Conservation (phyloP, 805 yeast species). For the Cyberlindnera galapagoensis region DNA sequence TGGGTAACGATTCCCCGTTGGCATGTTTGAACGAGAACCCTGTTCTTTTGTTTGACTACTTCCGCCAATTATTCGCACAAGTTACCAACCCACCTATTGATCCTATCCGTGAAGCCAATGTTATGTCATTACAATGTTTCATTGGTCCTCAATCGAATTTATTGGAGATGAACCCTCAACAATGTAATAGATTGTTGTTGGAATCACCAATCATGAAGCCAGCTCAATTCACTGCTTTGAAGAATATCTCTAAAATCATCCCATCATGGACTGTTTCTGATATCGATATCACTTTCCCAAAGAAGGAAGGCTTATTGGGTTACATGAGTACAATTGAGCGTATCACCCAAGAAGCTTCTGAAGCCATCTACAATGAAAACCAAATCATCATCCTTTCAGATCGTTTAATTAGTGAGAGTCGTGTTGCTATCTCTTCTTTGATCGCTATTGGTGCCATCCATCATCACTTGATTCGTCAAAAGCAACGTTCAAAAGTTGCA, state of each 20-base stretch:
- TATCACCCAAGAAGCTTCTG: constrained; percentile 80
- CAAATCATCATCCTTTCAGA: constrained; percentile 78
- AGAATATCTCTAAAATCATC: constrained; percentile 63
- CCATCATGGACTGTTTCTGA: constrained; percentile 81
- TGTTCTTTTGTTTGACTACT: constrained; percentile 82
- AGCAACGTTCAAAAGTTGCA: constrained; percentile 94
- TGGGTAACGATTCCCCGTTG: constrained; percentile 96
- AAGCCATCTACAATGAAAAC: constrained; percentile 69
- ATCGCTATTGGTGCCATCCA: constrained; percentile 97
- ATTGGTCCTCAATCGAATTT: constrained; percentile 98
- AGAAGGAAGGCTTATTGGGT: constrained; percentile 78
- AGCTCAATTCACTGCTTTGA: constrained; percentile 68
- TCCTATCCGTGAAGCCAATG: constrained; percentile 93
- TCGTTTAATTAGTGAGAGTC: constrained; percentile 47
- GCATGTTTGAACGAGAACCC: constrained; percentile 96
- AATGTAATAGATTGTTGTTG: constrained; percentile 82
- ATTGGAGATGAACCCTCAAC: constrained; percentile 85
- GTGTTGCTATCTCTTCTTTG: constrained; percentile 79
- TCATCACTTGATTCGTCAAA: constrained; percentile 91
- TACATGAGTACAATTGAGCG: constrained; percentile 80
- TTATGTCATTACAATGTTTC: constrained; percentile 95
- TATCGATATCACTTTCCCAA: constrained; percentile 85
- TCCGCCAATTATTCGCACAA: constrained; percentile 94
- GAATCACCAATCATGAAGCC: constrained; percentile 77
- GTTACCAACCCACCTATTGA: constrained; percentile 99